Percentiles rank a stretch among this genome's conserved stretches.
Evolutionary conservation across 2,329 filamentous ascomycete genomes (phyloP).

Genomic region (Epichloe sibirici): DNA sequence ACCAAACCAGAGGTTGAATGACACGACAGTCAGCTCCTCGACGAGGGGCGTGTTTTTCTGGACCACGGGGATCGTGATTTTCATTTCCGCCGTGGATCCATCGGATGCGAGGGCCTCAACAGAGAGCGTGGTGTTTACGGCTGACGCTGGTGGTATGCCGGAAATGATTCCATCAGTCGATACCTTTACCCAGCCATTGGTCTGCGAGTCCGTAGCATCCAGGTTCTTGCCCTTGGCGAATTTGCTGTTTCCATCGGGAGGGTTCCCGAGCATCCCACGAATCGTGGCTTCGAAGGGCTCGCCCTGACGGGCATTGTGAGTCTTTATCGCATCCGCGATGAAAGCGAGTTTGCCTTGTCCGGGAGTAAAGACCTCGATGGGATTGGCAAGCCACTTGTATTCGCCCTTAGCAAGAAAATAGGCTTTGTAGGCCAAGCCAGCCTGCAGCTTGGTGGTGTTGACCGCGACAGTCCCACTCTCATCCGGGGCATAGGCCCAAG

Average conservation of each 20-base stretch:
- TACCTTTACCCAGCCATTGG: conserved; percentile 20
- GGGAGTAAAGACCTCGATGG: conserved; percentile 18
- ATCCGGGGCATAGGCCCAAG: conserved; percentile 22
- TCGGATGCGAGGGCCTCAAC: conserved; percentile 17
- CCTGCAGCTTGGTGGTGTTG: conserved; percentile 11
- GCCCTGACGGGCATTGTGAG: conserved; percentile 24
- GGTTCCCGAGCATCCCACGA: conserved; percentile 20
- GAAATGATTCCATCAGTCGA: conserved; percentile 20
- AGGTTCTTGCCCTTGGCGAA: conserved; percentile 16
- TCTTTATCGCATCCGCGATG: conserved; percentile 16
- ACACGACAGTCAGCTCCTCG: conserved; percentile 22
- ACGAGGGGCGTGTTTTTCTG: conserved; percentile 17
- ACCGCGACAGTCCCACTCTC: conserved; percentile 17
- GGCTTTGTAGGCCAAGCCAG: conserved; percentile 21
- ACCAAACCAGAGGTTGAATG: conserved; percentile 29
- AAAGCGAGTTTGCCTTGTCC: conserved; percentile 16
- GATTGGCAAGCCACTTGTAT: conserved; percentile 24
- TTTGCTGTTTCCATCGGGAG: conserved; percentile 10
- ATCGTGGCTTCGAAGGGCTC: conserved; percentile 21
- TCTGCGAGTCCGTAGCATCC: conserved; percentile 6
- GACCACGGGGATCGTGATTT: conserved; percentile 22
- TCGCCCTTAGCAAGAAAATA: conserved; percentile 24
- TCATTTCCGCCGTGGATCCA: conserved; percentile 14
- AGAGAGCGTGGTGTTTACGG: conserved; percentile 12
- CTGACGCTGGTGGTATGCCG: conserved; percentile 19